A percentile compares a stretch with the other conserved stretches of the same genome.
phyloP scores from a whole-genome alignment of 2,329 filamentous ascomycete species.

The Ceratocystiopsis sp. region DNA sequence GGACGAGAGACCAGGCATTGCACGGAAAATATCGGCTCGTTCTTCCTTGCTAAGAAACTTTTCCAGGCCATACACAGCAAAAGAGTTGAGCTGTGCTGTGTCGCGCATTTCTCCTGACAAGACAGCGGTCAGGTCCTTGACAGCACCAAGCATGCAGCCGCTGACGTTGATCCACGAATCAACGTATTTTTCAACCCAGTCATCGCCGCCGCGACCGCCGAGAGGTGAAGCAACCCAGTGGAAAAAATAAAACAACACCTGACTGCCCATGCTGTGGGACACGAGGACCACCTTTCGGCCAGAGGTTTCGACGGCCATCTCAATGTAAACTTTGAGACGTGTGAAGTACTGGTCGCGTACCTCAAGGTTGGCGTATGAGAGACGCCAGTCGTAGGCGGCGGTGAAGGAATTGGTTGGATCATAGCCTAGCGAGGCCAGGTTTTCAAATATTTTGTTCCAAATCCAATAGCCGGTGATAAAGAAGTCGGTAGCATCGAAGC shows the following conservation, averaged over 20 bases:
- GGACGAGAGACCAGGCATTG: constrained; percentile 90
- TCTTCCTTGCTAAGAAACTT: constrained; percentile 87
- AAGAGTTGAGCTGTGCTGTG: constrained; percentile 87
- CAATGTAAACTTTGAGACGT: constrained; percentile 75
- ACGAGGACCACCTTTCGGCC: constrained; percentile 69
- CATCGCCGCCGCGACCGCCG: constrained; percentile 63
- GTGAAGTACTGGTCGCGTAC: constrained; percentile 87
- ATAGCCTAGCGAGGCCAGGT: constrained; percentile 87
- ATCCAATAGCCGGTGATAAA: constrained; percentile 92
- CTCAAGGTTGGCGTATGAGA: constrained; percentile 82
- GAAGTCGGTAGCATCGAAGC: constrained; percentile 95
- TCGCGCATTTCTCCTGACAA: constrained; percentile 97
- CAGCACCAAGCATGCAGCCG: constrained; percentile 89
- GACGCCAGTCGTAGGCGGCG: constrained; percentile 74
- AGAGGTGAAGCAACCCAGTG: constrained; percentile 63
- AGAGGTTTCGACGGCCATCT: constrained; percentile 57
- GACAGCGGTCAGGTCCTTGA: constrained; percentile 79
- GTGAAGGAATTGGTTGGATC: constrained; percentile 64
- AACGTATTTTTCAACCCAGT: constrained; percentile 80
- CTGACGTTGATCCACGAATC: constrained; percentile 98
- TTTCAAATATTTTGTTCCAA: constrained; percentile 97
- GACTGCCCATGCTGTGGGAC: constrained; percentile 95
- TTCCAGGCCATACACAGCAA: constrained; percentile 91
- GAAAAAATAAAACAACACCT: constrained; percentile 71
- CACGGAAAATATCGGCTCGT: constrained; percentile 81